Percentiles rank a stretch among this genome's conserved stretches.
phyloP scores from a whole-genome alignment of 108 stramenopile species.

The Skeletonema tropicum region DNA sequence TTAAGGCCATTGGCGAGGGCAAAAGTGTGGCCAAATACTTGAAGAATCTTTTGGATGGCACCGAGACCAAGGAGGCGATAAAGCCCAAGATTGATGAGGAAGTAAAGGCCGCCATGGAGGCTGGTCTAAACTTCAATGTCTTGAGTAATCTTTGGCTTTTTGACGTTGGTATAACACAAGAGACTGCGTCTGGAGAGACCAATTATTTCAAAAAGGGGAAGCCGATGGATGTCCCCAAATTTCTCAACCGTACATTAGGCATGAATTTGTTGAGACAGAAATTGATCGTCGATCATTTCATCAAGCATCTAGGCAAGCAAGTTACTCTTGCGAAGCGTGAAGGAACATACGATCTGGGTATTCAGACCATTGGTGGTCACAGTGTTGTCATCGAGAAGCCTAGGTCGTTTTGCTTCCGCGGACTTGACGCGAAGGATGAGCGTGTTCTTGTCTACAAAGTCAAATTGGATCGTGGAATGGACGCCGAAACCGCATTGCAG shows the following conservation, averaged over 20 bases:
- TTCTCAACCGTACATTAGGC: conserved; percentile 46
- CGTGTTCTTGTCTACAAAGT: conserved; percentile 40
- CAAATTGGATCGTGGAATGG: conserved; percentile 22
- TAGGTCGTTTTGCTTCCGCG: conserved; percentile 39
- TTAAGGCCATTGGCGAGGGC: conserved; percentile 35
- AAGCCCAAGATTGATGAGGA: conserved; percentile 47
- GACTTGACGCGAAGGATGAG: conserved; percentile 39
- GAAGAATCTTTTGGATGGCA: conserved; percentile 29
- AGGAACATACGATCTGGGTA: conserved; percentile 40
- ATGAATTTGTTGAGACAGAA: conserved; percentile 38
- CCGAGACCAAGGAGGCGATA: conserved; percentile 20
- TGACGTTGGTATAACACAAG: conserved; percentile 34
- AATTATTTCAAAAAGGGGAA: conserved; percentile 8
- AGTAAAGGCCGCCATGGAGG: conserved; percentile 35
- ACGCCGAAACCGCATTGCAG: conserved; percentile 25
- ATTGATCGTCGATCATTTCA: conserved; percentile 36
- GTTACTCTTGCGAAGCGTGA: conserved; percentile 27
- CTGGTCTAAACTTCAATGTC: conserved; percentile 40
- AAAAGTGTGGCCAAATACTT: conserved; percentile 23
- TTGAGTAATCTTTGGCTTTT: conserved; percentile 27
- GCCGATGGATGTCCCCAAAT: conserved; percentile 26
- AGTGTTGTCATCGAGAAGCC: conserved; percentile 14
- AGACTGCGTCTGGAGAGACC: neutral
- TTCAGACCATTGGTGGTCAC: conserved; percentile 33
- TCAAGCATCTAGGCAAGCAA: conserved; percentile 31